Conservation (phyloP, 345 rosid species). For the Hirschfeldia incana region DNA sequence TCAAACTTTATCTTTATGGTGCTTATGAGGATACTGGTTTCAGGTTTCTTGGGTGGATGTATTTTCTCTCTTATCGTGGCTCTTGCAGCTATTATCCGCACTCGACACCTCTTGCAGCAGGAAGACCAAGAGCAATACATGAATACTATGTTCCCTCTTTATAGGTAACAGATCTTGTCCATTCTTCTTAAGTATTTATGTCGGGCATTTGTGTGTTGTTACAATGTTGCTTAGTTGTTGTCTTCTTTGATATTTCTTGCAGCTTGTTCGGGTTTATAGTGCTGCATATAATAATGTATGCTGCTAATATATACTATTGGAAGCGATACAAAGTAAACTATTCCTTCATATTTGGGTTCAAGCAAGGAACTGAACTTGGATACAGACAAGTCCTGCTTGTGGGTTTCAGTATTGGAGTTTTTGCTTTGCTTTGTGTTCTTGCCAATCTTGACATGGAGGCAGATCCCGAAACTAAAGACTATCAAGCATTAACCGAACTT, state of each 20-base stretch:
- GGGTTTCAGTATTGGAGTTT: conserved; percentile 43
- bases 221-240: conserved; percentile 6
- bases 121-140: conserved; percentile 43
- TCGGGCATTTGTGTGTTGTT: not conserved
- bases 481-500: conserved; percentile 44
- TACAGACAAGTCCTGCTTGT: conserved; percentile 49
- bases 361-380: conserved; percentile 50
- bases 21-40: not conserved
- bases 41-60: conserved; percentile 64
- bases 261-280: conserved; percentile 52
- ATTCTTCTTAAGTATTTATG: not conserved
- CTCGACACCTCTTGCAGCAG: not conserved
- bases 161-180: conserved; percentile 47
- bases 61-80: conserved; percentile 51
- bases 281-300: conserved; percentile 47
- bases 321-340: conserved; percentile 46
- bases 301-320: conserved; percentile 50
- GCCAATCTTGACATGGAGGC: conserved; percentile 56
- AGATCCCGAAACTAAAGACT: conserved; percentile 41
- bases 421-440: conserved; percentile 47
- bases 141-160: conserved; percentile 64
- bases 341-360: conserved; percentile 54
- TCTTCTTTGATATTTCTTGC: conserved; percentile 21
- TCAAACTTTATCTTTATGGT: not conserved
- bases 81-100: conserved; percentile 40